These are phyloP conservation scores for Phytophthora sp. DNA, from an alignment of 352 stramenopile genomes.

Conservation along the genomic window DNA sequence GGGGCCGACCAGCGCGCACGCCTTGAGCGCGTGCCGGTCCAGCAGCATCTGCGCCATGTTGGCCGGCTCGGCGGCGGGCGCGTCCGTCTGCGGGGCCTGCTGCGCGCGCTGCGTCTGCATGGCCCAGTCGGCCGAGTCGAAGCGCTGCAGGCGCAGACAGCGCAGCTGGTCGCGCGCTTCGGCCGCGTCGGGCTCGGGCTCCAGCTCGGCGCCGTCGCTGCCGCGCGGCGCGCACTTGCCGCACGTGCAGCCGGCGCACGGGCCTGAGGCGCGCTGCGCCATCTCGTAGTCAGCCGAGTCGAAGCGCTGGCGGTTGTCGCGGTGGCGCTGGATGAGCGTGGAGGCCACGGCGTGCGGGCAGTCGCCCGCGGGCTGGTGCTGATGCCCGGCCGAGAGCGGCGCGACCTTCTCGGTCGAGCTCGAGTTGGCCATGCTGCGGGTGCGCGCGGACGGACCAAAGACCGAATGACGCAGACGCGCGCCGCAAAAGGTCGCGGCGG, in stretches of 20 bases:
- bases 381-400: slow-evolving; percentile 10
- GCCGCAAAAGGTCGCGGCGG: background rate
- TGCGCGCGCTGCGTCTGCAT: slow-evolving; percentile 42
- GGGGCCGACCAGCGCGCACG: slow-evolving; percentile 45
- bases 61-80: background rate
- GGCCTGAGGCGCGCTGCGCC: slow-evolving; percentile 29
- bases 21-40: slow-evolving; percentile 63
- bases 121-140: slow-evolving; percentile 79
- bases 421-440: slow-evolving; percentile 19
- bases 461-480: slow-evolving; percentile 14
- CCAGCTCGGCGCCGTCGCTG: slow-evolving; percentile 37
- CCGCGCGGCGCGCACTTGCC: slow-evolving; percentile 24
- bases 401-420: slow-evolving; percentile 17
- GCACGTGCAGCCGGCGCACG: slow-evolving; percentile 32
- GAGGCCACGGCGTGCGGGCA: slow-evolving; percentile 39
- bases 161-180: slow-evolving; percentile 48
- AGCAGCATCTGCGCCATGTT: slow-evolving; percentile 64
- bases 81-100: slow-evolving; percentile 7
- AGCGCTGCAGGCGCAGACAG: slow-evolving; percentile 66
- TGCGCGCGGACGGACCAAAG: slow-evolving; percentile 18
- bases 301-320: slow-evolving; percentile 66
- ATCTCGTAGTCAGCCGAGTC: slow-evolving; percentile 79
- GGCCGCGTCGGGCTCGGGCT: slow-evolving; percentile 40
- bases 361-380: slow-evolving; percentile 16
- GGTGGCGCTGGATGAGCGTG: slow-evolving; percentile 59